Evolutionary conservation across 768 basidiomycete genomes (phyloP).

Genomic region (Russula earlei): DNA sequence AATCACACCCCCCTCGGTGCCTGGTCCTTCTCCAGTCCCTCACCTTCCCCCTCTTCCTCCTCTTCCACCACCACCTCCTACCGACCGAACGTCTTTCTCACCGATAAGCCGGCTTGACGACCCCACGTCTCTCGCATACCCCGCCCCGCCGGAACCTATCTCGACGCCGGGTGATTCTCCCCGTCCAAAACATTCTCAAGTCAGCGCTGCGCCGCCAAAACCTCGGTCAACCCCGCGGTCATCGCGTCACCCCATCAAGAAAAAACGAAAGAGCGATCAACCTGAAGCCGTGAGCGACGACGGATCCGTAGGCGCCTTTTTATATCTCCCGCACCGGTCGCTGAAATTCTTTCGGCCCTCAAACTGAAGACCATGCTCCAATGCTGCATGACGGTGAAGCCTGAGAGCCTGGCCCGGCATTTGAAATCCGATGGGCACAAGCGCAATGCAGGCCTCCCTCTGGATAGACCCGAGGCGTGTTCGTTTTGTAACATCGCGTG

Average conservation of each 20-base stretch:
- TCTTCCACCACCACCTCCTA: not conserved
- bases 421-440: slow-evolving; percentile 14
- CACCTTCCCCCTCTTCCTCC: not conserved
- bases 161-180: not conserved
- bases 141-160: not conserved
- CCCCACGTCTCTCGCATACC: not conserved
- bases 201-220: not conserved
- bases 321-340: not conserved
- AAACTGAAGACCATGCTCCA: slow-evolving; percentile 2
- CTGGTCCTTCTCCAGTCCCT: not conserved
- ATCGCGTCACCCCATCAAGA: not conserved
- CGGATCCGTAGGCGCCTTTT: slow-evolving; percentile 1
- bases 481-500: slow-evolving; percentile 14
- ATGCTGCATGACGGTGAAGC: slow-evolving; percentile 14
- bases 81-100: not conserved
- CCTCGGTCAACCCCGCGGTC: not conserved
- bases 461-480: slow-evolving; percentile 11
- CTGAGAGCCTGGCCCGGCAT: slow-evolving; percentile 13
- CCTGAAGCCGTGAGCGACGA: not conserved
- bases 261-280: slow-evolving; percentile 1
- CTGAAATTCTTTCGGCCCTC: not conserved
- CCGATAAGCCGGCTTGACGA: not conserved
- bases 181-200: not conserved
- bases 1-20: not conserved
- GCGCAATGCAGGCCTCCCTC: slow-evolving; percentile 11